Base-by-base conservation (phyloP, 2,329 filamentous ascomycete species). In the Cladosporium sphaerospermum region DNA sequence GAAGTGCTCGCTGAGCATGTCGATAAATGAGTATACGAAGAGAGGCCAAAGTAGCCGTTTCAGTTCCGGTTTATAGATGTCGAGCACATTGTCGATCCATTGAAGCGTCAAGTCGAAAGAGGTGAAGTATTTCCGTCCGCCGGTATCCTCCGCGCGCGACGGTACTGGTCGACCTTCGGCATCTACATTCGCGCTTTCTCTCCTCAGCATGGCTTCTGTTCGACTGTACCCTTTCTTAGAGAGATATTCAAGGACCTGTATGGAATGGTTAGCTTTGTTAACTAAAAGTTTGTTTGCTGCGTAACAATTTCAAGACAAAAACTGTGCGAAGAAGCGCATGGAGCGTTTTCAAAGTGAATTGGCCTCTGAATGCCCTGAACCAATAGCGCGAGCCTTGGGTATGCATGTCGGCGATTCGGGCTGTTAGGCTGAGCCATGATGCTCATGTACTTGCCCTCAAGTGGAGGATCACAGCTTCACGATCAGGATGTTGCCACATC, bases 61-160 rank as follows among this genome's bases (percentile, higher is more conserved):
- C 3, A 99, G 77, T 72, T 99, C 93, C 42, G 92, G 88, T 77
- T 96, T 96, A 79, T 97, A 97, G 28, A 97, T 80, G 59, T 97
- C 92, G 19, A 99, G 78, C 55, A 89, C 91, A 61, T 92, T 90
- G 60, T 96, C 90, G 44, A 96, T 85, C 86, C 91, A 99, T 59
- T 82, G 60, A 31, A 61, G 53, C 13, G 63, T 57, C 9, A 64
- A 54, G 31, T 64, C 62, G 63, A 83, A 97, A 0, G 88, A 86
- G 58, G 82, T 84, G 39, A 81, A 74, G 64, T 92, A 96, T 69
- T 88, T 93, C 49, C 84, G 82, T 7, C 87, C 85, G 0, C 88
- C 86, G 54, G 63, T 64, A 40, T 89, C 86, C 56, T 89, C 86
- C 14, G 82, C 81, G 51, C 77, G 69, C 46, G 73, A 71, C 45